Evolutionary conservation across 441 rosid species (phyloP).

Genomic region (Pelargonium cotyledonis): DNA sequence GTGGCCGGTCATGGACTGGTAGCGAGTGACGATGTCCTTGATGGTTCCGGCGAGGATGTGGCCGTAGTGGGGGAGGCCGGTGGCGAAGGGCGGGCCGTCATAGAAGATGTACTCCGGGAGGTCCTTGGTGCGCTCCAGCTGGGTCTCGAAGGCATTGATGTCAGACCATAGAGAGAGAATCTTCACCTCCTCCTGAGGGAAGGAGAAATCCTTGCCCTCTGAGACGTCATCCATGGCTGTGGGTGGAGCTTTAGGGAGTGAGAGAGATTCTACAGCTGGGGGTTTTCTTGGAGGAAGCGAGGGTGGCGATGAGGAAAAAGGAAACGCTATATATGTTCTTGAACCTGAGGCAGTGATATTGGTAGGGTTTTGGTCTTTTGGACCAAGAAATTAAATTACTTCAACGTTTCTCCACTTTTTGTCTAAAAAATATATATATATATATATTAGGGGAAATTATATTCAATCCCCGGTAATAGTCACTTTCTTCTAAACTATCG

Average conservation of each 20-base stretch:
- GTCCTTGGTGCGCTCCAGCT: conserved; percentile 47
- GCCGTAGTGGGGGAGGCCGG: conserved; percentile 93
- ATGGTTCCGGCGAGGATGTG: conserved; percentile 96
- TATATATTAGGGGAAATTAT: no score
- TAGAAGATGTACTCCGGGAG: conserved; percentile 78
- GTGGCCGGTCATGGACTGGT: conserved; percentile 78
- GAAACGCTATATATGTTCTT: no score
- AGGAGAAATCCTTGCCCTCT: conserved; percentile 80
- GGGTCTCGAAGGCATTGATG: conserved; percentile 73
- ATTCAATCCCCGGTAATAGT: no score
- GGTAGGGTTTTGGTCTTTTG: no score
- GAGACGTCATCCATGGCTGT: conserved; percentile 71
- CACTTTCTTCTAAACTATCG: no score
- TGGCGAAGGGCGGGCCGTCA: conserved; percentile 97
- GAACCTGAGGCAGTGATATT: no score
- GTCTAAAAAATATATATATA: no score
- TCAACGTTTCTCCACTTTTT: no score
- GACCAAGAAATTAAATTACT: no score
- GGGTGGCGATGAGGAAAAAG: no score
- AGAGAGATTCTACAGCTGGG: no score
- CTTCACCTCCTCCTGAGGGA: conserved; percentile 64
- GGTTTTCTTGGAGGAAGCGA: no score
- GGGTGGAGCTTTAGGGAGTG: neutral
- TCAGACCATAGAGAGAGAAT: conserved; percentile 51
- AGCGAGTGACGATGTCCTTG: conserved; percentile 85